Percentiles rank a stretch among this genome's conserved stretches.
phyloP scores from a whole-genome alignment of 2,329 filamentous ascomycete species.

The Xylariaceae sp. region DNA sequence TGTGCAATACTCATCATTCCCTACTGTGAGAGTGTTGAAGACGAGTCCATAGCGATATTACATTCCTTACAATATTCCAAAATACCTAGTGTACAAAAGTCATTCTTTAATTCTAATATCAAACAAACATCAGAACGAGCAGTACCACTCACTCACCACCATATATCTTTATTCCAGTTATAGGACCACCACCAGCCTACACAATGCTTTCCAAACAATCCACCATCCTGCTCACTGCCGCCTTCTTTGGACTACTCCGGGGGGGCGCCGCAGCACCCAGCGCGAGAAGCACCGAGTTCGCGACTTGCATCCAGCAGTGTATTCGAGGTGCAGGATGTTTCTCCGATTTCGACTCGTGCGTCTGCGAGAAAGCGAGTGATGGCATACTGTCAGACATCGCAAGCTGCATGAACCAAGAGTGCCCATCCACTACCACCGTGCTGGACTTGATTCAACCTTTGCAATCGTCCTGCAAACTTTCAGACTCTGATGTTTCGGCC shows the following conservation, averaged over 20 bases:
- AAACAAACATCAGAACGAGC: slow-evolving; percentile 2
- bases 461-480: slow-evolving; percentile 32
- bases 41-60: no score
- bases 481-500: slow-evolving; percentile 31
- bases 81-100: no score
- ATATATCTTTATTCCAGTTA: background rate
- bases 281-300: slow-evolving; percentile 20
- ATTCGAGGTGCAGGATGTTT: slow-evolving; percentile 34
- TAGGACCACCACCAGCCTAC: background rate
- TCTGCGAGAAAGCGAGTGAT: slow-evolving; percentile 35
- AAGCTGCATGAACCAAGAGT: slow-evolving; percentile 38
- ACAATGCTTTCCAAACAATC: slow-evolving; percentile 28
- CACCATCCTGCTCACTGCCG: slow-evolving; percentile 19
- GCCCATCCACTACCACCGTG: slow-evolving; percentile 33
- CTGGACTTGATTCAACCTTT: slow-evolving; percentile 34
- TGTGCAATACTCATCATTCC: no score
- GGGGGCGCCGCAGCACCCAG: slow-evolving; percentile 19
- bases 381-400: slow-evolving; percentile 37
- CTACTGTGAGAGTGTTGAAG: no score
- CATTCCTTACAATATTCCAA: slow-evolving; percentile 12
- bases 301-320: slow-evolving; percentile 37
- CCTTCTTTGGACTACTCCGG: slow-evolving; percentile 26
- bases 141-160: background rate
- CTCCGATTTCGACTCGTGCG: slow-evolving; percentile 31
- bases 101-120: background rate